These are phyloP conservation scores for Bertia moriformis DNA, from an alignment of 2,329 filamentous ascomycete genomes.

Conservation along the genomic window DNA sequence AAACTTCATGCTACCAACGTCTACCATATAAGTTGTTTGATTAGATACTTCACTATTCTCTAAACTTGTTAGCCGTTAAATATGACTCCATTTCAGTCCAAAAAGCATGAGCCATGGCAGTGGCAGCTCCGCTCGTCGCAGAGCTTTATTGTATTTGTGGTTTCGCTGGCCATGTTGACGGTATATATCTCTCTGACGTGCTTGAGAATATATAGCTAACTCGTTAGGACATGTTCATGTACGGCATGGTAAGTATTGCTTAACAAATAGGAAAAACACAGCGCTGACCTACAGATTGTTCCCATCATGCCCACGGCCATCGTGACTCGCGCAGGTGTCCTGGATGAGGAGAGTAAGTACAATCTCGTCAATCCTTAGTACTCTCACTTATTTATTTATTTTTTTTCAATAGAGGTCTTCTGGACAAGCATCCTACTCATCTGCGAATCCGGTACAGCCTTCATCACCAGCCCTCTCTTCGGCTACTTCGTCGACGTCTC, in stretches of 20 bases:
- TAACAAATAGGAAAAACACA: not conserved
- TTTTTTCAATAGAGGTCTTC: too few species aligned
- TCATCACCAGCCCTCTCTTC: too few species aligned
- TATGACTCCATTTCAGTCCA: too few species aligned
- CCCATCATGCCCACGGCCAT: not conserved
- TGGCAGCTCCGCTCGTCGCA: not conserved
- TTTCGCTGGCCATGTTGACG: not conserved
- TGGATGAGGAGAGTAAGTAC: not conserved
- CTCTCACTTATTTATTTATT: not conserved
- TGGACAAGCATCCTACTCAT: too few species aligned
- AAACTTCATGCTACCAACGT: too few species aligned
- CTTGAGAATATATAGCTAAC: not conserved
- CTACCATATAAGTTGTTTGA: too few species aligned
- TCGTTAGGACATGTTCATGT: not conserved
- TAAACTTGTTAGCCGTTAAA: too few species aligned
- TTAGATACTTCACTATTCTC: too few species aligned
- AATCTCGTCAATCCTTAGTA: not conserved
- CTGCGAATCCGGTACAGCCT: too few species aligned
- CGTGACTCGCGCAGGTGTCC: not conserved
- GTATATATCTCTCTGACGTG: not conserved
- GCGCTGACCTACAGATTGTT: too few species aligned
- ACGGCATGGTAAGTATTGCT: not conserved
- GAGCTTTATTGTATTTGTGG: not conserved
- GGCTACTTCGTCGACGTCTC: not conserved
- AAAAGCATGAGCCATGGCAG: too few species aligned